Evolutionary conservation across 2,329 filamentous ascomycete genomes (phyloP).

Genomic region (Cercospora nicotianae): DNA sequence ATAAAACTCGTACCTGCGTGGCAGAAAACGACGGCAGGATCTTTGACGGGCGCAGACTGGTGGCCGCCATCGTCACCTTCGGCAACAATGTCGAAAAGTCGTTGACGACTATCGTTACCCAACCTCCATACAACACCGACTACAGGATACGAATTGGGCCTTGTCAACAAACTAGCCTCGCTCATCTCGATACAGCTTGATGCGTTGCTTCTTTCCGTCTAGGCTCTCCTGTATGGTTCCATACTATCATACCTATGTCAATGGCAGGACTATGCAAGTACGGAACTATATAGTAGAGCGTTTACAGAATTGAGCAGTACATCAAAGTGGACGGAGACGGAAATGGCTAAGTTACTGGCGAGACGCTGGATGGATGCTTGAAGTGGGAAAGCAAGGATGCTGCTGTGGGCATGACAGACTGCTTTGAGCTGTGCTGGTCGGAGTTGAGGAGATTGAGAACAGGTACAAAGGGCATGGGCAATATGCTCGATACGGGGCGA

Average conservation of each 20-base stretch:
- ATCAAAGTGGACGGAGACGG: too few relatives aligned
- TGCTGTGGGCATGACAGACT: too few relatives aligned
- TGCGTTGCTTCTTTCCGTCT: not conserved
- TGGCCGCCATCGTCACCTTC: constrained; percentile 50
- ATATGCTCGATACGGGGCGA: too few relatives aligned
- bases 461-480: too few relatives aligned
- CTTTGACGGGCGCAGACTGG: constrained; percentile 71
- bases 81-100: not conserved
- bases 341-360: too few relatives aligned
- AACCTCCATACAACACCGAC: not conserved
- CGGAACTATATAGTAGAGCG: not conserved
- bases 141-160: not conserved
- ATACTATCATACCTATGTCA: too few relatives aligned
- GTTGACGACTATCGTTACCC: fast-evolving
- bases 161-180: not conserved
- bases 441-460: too few relatives aligned
- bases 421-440: too few relatives aligned
- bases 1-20: constrained; percentile 72
- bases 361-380: too few relatives aligned
- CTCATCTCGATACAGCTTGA: not conserved
- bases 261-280: not conserved
- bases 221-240: not conserved
- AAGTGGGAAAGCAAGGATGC: too few relatives aligned
- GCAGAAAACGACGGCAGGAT: constrained; percentile 69
- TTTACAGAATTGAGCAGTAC: not conserved